phyloP scores from a whole-genome alignment of 2,329 filamentous ascomycete genomes.

The Ceratocystis colombiana region DNA sequence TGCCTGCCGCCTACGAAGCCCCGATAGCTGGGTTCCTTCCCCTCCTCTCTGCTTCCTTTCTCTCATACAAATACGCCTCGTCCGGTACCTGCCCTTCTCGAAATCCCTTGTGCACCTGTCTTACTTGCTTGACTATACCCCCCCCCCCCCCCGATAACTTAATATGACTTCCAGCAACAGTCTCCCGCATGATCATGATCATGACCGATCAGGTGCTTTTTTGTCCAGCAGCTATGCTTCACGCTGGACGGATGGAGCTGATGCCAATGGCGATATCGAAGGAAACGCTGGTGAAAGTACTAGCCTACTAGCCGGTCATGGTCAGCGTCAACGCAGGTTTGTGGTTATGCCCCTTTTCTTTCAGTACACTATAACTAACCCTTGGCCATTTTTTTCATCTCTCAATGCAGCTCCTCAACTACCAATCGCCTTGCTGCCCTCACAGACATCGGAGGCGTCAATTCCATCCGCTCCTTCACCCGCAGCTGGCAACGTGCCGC shows the following conservation, averaged over 20 bases:
- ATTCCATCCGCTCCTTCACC: slow-evolving; percentile 89
- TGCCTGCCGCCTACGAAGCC: not conserved
- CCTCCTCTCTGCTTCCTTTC: not conserved
- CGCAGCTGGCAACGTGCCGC: slow-evolving; percentile 87
- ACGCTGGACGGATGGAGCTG: slow-evolving; percentile 19
- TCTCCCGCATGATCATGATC: slow-evolving; percentile 19
- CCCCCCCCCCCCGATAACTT: not conserved
- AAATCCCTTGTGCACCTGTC: not conserved
- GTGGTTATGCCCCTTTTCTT: not conserved
- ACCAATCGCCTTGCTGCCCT: slow-evolving; percentile 47
- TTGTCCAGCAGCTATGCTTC: slow-evolving; percentile 24
- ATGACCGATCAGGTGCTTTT: slow-evolving; percentile 20
- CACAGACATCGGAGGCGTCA: slow-evolving; percentile 73
- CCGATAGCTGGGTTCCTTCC: not conserved
- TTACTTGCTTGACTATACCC: not conserved
- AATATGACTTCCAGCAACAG: slow-evolving; percentile 21
- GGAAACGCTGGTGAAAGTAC: slow-evolving; percentile 17
- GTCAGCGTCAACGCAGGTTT: slow-evolving; percentile 22
- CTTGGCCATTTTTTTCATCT: not conserved
- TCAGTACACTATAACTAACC: not conserved
- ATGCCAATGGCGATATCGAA: slow-evolving; percentile 15
- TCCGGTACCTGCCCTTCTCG: not conserved
- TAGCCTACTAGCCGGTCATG: slow-evolving; percentile 12
- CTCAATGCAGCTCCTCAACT: slow-evolving; percentile 44
- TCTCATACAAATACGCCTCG: not conserved